Evolutionary conservation across 129 eudicot genomes (phyloP).

Genomic region (Pittosporum tobira): DNA sequence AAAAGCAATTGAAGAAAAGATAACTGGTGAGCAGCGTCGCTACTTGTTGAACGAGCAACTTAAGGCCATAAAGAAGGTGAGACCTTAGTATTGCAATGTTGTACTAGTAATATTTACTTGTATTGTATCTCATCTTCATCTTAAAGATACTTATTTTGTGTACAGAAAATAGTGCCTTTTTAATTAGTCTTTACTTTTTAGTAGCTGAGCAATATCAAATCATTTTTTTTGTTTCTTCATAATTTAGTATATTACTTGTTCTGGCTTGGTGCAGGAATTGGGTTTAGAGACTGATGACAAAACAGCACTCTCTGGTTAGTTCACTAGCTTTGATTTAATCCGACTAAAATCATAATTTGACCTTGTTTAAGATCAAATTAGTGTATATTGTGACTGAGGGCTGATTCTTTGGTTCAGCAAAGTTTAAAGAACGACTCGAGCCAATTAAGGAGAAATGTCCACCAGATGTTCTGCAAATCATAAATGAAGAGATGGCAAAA

Average conservation of each 20-base stretch:
- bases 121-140: background rate
- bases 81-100: background rate
- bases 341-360: background rate
- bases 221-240: slow-evolving; percentile 1
- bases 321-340: background rate
- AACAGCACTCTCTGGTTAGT: slow-evolving; percentile 88
- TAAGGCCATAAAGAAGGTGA: slow-evolving; percentile 97
- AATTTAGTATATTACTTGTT: slow-evolving; percentile 4
- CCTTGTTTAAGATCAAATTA: background rate
- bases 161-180: slow-evolving; percentile 2
- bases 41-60: slow-evolving; percentile 94
- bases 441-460: slow-evolving; percentile 90
- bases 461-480: slow-evolving; percentile 94
- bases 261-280: slow-evolving; percentile 56
- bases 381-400: background rate
- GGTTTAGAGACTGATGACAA: slow-evolving; percentile 96
- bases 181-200: background rate
- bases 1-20: slow-evolving; percentile 97
- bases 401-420: slow-evolving; percentile 42
- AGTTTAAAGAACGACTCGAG: slow-evolving; percentile 88
- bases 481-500: slow-evolving; percentile 91
- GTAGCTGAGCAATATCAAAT: slow-evolving; percentile 1
- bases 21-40: slow-evolving; percentile 95
- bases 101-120: background rate
- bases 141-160: slow-evolving; percentile 1